Base-by-base conservation (phyloP, 1,284 basidiomycete genomes). In the Xanthoconium separans region DNA sequence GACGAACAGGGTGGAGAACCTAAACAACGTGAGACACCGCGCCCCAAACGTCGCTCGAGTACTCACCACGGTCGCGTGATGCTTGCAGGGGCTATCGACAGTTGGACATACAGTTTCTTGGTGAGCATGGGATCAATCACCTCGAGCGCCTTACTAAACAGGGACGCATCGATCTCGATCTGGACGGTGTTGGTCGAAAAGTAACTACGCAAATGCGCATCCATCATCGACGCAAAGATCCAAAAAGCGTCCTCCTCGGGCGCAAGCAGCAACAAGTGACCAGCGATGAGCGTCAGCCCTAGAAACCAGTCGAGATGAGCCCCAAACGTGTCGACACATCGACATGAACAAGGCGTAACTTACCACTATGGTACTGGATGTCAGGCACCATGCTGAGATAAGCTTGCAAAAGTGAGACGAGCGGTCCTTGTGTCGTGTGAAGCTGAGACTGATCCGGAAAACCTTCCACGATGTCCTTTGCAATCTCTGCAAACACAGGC, bases 201-300 rank as follows among this genome's bases (percentile, higher is more conserved):
- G 70, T 95, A 95, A 4, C 88, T 80, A 29, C 89, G 86, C 8
- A 94, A 75, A 56, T 89, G 82, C 7, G 84, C 80, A 58, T 91
- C 87, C 89, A 92, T 92, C 58, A 91, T 73, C 2, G 88, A 89
- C 10, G 92, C 80, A 63, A 97, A 89, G 4, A 92, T 93, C 93
- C 92, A 97, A 68, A 98, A 98, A 0, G 92, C 90, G 58, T 96
- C 92, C 70, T 97, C 93, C 57, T 94, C 90, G 0, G 89, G 91
- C 1, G 91, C 85, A 55, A 93, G 87, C 29, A 92, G 76, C 0
- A 97, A 73, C 27, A 96, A 73, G 52, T 91, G 84, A 0, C 90
- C 93, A 11, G 86, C 85, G 47, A 97, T 82, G 16, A 85, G 73
- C 4, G 87, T 84, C 55, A 97, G 77, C 10, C 89, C 91, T 87